These are phyloP conservation scores for Lipomyces spencermartinsiae DNA, from an alignment of 805 yeast genomes.

Conservation along the genomic window DNA sequence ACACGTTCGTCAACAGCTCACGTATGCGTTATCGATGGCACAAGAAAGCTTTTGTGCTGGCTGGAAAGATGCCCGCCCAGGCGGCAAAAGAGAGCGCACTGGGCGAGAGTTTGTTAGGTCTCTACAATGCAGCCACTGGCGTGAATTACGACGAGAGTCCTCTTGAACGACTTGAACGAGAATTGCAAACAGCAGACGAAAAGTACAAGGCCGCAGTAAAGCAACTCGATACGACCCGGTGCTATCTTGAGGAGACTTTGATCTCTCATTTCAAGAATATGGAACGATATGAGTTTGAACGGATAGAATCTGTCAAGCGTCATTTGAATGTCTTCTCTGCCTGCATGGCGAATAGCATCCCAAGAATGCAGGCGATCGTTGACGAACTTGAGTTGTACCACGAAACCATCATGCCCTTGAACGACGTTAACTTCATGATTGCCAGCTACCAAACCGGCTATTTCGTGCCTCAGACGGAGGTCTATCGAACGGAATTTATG, in stretches of 20 bases:
- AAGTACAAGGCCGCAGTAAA: constrained; percentile 61
- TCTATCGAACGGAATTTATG: constrained; percentile 81
- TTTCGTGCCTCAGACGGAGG: constrained; percentile 71
- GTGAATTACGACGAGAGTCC: constrained; percentile 55
- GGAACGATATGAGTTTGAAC: constrained; percentile 82
- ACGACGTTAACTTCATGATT: constrained; percentile 69
- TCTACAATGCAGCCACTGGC: constrained; percentile 40
- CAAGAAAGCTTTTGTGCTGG: constrained; percentile 63
- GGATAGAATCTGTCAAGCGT: constrained; percentile 76
- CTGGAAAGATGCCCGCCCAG: constrained; percentile 31
- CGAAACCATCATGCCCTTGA: constrained; percentile 71
- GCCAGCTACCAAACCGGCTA: constrained; percentile 75
- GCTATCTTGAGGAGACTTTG: constrained; percentile 72
- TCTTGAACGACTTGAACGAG: constrained; percentile 58
- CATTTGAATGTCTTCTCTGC: constrained; percentile 76
- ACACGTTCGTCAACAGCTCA: constrained; percentile 72
- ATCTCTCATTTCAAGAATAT: constrained; percentile 75
- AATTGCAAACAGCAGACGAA: constrained; percentile 63
- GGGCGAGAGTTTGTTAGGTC: constrained; percentile 45
- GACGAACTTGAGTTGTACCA: constrained; percentile 70
- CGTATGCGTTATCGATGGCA: constrained; percentile 84
- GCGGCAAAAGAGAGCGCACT: constrained; percentile 35
- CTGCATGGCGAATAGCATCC: constrained; percentile 64
- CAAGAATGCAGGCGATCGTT: constrained; percentile 61
- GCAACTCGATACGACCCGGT: constrained; percentile 68